Evolutionary conservation across 2,329 filamentous ascomycete species (phyloP), one percentile per base, ranked within the genome.

Genomic region (Xylariaceae sp.): DNA sequence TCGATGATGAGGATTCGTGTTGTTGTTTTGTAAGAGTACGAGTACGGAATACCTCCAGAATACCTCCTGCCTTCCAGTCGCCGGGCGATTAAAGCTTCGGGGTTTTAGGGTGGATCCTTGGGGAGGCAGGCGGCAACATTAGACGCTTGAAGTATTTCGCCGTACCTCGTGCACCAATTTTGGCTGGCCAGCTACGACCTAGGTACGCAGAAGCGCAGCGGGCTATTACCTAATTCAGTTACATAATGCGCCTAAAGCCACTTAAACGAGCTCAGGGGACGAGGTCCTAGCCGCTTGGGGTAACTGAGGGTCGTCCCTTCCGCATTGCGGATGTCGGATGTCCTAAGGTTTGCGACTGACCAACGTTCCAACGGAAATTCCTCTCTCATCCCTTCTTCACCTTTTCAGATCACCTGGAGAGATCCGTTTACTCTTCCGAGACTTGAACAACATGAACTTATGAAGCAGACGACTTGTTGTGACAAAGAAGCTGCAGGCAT

Each of bases 1-100:
- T 57, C 13, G 44, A 52, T 54, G 61, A 61, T 59, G 59, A 51
- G 55, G 56, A 55, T 51, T 55, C 42, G 56, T 42, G 47, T 59
- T 56, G 17, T 54, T 61, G 58, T 59, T 58, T 56, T 45, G 37
- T 42, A 42, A 9, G 11, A 10, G 8, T 42, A 13, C 37, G 11
- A 13, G 37, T 10, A 42, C 23, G 23, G 23, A 30, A 30, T 30
- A 30, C 23, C 37, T 42, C 37, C 37, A 42, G 37, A 42, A 30
- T 45, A 4, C 42, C 42, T 45, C 42, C 42, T 45, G 42, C 42
- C 42, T 45, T 30, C 23, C 23, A 30, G 23, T 30, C 23, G 23
- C 23, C 4, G 23, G 23, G 23, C 5, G 42, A 55, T 62, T 60
- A 53, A 51, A 58, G 55, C 55, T 61, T 37, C 17, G 30, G 53